Base-by-base conservation (phyloP, 2,329 filamentous ascomycete genomes). In the Acephala macrosclerotiorum region DNA sequence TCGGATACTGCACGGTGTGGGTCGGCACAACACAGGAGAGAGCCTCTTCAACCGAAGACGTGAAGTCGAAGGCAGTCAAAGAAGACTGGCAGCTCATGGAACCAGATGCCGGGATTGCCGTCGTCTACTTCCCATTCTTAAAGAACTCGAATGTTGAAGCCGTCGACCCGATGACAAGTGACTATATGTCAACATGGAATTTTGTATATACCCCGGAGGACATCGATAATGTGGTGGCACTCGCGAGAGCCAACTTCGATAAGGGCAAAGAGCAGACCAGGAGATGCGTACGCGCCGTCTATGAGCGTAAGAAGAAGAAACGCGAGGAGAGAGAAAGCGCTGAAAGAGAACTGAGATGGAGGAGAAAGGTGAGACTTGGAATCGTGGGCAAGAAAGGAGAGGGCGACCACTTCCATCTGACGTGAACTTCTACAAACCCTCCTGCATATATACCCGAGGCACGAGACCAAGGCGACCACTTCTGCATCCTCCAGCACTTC, bases 101-200 rank as follows among this genome's bases (percentile, higher is more conserved):
- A 60, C 89, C 92, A 0, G 84, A 94, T 63, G 94, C 96, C 0
- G 96, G 96, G 18, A 91, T 99, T 47, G 87, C 94, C 0, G 89
- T 99, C 3, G 84, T 97, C 18, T 99, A 99, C 80, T 90, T 97
- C 74, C 96, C 96, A 0, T 90, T 97, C 68, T 82, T 98, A 16
- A 87, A 91, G 33, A 98, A 99, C 76, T 85, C 90, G 0, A 90
- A 91, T 66, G 90, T 93, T 0, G 86, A 89, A 0, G 91, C 88
- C 51, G 90, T 98, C n/a, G 91, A 97, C 71, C 96, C 96, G 0
- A 89, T 89, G 26, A 87, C 86, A 2, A 91, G 88, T 61, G 93
- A 97, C 66, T 98, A 94, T 79, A 88, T 98, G 82, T 93, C 89
- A 71, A 99, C 96, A 0, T 99, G 96, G 96, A 99, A 99, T 76